Evolutionary conservation across 495 filamentous ascomycete species (phyloP).

Genomic region (Trichoderma asperelloides): DNA sequence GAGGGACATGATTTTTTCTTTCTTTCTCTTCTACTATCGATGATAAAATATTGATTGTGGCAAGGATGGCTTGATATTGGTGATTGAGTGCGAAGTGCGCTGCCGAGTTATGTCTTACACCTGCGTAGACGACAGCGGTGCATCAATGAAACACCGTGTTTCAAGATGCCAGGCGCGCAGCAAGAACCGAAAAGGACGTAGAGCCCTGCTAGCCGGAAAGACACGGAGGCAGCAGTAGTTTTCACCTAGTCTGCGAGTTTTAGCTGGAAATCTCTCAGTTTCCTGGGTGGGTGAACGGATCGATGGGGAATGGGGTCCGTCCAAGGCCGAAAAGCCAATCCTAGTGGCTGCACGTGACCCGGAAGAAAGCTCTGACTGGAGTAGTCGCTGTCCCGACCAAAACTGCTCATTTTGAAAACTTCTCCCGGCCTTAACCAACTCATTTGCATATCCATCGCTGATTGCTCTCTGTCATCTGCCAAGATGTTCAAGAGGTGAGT

Average conservation of each 20-base stretch:
- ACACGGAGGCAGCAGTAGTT: background rate
- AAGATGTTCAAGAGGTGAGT: slow-evolving; percentile 88
- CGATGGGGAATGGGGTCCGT: background rate
- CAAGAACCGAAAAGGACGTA: too few relatives aligned
- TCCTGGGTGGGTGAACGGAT: background rate
- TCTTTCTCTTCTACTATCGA: too few relatives aligned
- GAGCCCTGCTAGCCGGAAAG: background rate
- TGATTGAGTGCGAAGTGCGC: too few relatives aligned
- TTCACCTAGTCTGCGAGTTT: background rate
- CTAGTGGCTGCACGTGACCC: background rate
- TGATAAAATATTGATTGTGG: too few relatives aligned
- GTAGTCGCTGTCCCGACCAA: slow-evolving; percentile 9
- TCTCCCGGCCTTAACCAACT: slow-evolving; percentile 28
- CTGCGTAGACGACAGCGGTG: too few relatives aligned
- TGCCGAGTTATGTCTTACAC: too few relatives aligned
- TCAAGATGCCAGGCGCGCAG: too few relatives aligned
- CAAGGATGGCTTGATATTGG: too few relatives aligned
- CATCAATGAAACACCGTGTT: too few relatives aligned
- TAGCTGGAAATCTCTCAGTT: background rate
- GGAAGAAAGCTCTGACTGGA: slow-evolving; percentile 10
- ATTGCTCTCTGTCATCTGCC: slow-evolving; percentile 46
- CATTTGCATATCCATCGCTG: slow-evolving; percentile 32
- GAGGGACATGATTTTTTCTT: too few relatives aligned
- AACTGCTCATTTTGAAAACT: slow-evolving; percentile 12
- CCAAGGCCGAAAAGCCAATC: background rate